Evolutionary conservation across 192 early-diverging fungal genomes (phyloP).

Genomic region (Backusella westeae): DNA sequence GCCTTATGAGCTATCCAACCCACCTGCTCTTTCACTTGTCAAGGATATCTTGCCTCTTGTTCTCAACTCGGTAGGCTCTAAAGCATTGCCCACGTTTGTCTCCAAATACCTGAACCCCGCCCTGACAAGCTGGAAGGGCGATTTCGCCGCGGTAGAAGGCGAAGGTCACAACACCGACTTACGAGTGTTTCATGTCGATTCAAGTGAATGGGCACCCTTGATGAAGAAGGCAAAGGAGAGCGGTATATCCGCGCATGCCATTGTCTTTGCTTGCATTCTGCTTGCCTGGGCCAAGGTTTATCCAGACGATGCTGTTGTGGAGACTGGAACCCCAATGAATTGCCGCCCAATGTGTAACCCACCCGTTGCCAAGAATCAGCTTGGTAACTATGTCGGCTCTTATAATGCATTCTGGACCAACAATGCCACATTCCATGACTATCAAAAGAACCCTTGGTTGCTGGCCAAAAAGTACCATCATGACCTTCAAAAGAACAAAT

Average conservation of each 20-base stretch:
- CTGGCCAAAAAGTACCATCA: conserved; percentile 15
- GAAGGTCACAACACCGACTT: conserved; percentile 6
- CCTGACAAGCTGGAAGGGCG: conserved; percentile 13
- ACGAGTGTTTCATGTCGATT: background rate
- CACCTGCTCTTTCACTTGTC: conserved; percentile 1
- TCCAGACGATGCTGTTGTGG: background rate
- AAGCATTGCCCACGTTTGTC: background rate
- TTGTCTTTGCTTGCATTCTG: background rate
- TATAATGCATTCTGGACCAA: conserved; percentile 6
- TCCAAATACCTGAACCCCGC: background rate
- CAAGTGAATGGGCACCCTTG: background rate
- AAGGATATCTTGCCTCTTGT: conserved; percentile 13
- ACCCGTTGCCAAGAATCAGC: background rate
- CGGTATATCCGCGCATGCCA: conserved; percentile 15
- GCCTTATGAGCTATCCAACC: conserved; percentile 13
- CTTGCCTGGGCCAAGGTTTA: conserved; percentile 19
- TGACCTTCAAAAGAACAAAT: conserved; percentile 9
- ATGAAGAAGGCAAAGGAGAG: background rate
- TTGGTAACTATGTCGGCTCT: conserved; percentile 33
- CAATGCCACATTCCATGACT: background rate
- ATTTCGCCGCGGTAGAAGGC: conserved; percentile 9
- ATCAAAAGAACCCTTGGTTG: conserved; percentile 18
- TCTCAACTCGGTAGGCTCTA: conserved; percentile 4
- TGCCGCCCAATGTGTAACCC: conserved; percentile 23
- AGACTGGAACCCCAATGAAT: conserved; percentile 23